Base-by-base conservation (phyloP, 2,329 filamentous ascomycete genomes). In the Chaetomiaceae sp. region DNA sequence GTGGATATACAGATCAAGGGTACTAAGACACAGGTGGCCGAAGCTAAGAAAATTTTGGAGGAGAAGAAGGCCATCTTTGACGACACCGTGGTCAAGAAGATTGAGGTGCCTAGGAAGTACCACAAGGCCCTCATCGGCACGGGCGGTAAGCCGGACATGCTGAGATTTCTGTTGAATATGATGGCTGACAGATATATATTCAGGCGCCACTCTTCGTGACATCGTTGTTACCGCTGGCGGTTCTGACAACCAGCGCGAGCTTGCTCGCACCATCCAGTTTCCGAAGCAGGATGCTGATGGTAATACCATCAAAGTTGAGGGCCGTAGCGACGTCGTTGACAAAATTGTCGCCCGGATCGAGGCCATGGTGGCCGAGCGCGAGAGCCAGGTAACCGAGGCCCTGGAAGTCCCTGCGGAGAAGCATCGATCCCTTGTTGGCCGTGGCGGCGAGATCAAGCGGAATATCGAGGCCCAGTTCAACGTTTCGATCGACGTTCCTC, bases 101-200 rank as follows among this genome's bases (percentile, higher is more conserved):
- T 99, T 44, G 87, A 95, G 30, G 84, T 99, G n/a, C 91, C 97
- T 62, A 89, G 90, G 75, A 96, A 95, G 75, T 84, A 94, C 71
- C 94, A 99, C 74, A 85, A 87, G 71, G 82, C 86, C 49, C 77
- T 99, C 59, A 99, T 99, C 70, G 94, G 94, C 57, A 77, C 85
- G 60, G 87, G 88, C 67, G 94, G 90, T 91, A 79, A 74, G 87
- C 75, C 63, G 32, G 11, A 8, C 8, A n/a, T 29, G n/a, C 25
- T 33, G 4, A 16, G 37, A 32, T 27, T 9, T 32, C 30, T 42
- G 9, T 11, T 37, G 9, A 21, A 25, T 34, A 45, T 36, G 10
- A 51, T 66, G 13, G 54, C 72, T 79, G 69, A 83, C 32, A 37
- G 58, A 34, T n/a, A 18, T 11, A 53, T n/a, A 18, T 11, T 53